phyloP scores from a whole-genome alignment of 257 asterid genomes.

The Nicotiana benthamiana region DNA sequence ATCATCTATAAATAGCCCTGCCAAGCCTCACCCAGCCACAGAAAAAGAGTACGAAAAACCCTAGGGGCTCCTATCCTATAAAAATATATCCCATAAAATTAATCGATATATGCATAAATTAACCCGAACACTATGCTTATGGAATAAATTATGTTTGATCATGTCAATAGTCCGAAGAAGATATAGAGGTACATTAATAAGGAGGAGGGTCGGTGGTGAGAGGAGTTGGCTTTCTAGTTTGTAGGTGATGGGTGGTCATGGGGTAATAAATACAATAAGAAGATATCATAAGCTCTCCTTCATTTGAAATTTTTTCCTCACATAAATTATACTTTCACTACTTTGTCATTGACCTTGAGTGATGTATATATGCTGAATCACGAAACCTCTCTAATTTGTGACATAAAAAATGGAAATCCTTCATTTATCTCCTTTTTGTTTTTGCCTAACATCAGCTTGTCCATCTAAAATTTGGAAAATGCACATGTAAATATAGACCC shows the following conservation, averaged over 20 bases:
- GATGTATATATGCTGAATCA: background rate
- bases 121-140: too few species aligned
- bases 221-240: conserved; percentile 13
- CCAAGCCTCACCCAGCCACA: too few species aligned
- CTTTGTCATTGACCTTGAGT: background rate
- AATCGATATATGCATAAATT: too few species aligned
- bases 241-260: conserved; percentile 31
- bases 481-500: background rate
- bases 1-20: too few species aligned
- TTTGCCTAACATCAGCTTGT: background rate
- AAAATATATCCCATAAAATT: too few species aligned
- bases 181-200: background rate
- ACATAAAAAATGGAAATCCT: background rate
- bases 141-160: background rate
- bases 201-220: conserved; percentile 14
- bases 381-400: background rate
- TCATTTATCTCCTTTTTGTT: background rate
- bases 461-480: background rate
- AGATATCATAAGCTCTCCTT: conserved; percentile 3
- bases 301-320: conserved; percentile 1
- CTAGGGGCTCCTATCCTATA: too few species aligned
- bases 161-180: background rate
- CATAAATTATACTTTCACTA: background rate
- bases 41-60: too few species aligned
- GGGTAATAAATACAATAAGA: conserved; percentile 24